Evolutionary conservation across 2,329 filamentous ascomycete genomes (phyloP), one percentile per base, ranked within the genome.

Genomic region (Alternaria sp.): DNA sequence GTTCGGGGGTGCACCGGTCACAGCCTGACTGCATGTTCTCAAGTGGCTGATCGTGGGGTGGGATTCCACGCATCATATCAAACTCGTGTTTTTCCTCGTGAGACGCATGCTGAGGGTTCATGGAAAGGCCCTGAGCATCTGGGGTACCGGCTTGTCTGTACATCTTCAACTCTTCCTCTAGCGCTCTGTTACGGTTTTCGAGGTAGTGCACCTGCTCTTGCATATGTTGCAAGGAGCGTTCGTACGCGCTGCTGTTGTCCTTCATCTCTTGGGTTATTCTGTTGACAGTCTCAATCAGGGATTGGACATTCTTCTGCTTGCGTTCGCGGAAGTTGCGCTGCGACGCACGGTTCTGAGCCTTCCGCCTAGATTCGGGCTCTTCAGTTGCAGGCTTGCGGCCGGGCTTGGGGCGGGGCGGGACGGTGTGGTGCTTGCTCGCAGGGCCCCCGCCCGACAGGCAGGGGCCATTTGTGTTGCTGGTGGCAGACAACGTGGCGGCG

Each of bases 371-470:
- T 2, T 92, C 91, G 14, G 94, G 93, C 53, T 94, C 96, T 75
- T 97, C 94, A 36, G 92, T 96, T 47, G 93, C 92, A 3, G 94
- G 94, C 84, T 98, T 98, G 69, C 94, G 89, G 49, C 94, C 94
- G 22, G 95, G 94, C 83, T 81, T 82, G 7, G 82, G 81, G 24
- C 82, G 78, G 6, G 81, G 72, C 34, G 79, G 81, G 22, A 84
- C 71, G 3, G 66, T 69, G 67, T 80, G 75, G 43, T 51, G 72
- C 24, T 62, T 69, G 63, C 75, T 78, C 59, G 79, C 77, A 36
- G 81, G 81, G 56, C 75, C 81, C 48, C 70, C 71, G 66, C 72
- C 74, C 62, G 65, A 51, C 22, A 69, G 71, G 58, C 73, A 75
- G 69, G 73, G 68, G 61, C 67, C 62, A 43, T 57, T 61, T 47